These are phyloP conservation scores for Ascochyta rabiei DNA, from an alignment of 2,329 filamentous ascomycete species.

Conservation along the genomic window DNA sequence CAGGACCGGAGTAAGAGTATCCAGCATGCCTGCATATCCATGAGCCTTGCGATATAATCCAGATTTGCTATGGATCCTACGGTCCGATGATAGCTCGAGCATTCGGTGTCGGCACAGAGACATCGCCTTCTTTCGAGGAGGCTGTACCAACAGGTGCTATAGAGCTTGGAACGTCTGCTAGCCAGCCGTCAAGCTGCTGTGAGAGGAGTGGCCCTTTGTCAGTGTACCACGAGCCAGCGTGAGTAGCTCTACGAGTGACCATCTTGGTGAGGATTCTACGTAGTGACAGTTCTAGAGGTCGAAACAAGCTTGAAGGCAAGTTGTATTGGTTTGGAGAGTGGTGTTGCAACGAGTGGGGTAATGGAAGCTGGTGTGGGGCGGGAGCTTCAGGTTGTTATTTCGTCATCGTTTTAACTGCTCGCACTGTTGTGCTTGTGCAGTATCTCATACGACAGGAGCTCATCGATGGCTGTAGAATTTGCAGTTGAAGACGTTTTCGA, in stretches of 20 bases:
- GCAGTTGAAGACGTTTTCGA: background rate
- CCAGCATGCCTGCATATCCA: conserved; percentile 77
- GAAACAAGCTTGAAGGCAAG: background rate
- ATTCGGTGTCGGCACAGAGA: conserved; percentile 68
- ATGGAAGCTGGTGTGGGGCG: conserved; percentile 26
- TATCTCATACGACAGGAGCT: background rate
- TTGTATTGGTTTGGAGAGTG: background rate
- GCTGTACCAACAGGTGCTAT: conserved; percentile 65
- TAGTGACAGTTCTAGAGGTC: background rate
- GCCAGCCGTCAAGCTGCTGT: conserved; percentile 73
- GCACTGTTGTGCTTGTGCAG: background rate
- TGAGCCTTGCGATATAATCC: conserved; percentile 29
- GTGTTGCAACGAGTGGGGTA: conserved; percentile 14
- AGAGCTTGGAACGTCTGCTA: conserved; percentile 71
- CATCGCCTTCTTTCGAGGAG: conserved; percentile 44
- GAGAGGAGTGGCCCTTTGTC: conserved; percentile 65
- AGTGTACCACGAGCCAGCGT: conserved; percentile 90
- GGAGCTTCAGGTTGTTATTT: conserved; percentile 9
- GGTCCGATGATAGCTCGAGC: conserved; percentile 90
- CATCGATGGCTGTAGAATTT: background rate
- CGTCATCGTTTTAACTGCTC: conserved; percentile 5
- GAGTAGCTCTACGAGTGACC: conserved; percentile 64
- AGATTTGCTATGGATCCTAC: conserved; percentile 61
- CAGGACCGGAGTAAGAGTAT: conserved; percentile 88
- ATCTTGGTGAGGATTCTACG: conserved; percentile 22